Evolutionary conservation across 1,284 basidiomycete genomes (phyloP).

Genomic region (Earliella scabrosa): DNA sequence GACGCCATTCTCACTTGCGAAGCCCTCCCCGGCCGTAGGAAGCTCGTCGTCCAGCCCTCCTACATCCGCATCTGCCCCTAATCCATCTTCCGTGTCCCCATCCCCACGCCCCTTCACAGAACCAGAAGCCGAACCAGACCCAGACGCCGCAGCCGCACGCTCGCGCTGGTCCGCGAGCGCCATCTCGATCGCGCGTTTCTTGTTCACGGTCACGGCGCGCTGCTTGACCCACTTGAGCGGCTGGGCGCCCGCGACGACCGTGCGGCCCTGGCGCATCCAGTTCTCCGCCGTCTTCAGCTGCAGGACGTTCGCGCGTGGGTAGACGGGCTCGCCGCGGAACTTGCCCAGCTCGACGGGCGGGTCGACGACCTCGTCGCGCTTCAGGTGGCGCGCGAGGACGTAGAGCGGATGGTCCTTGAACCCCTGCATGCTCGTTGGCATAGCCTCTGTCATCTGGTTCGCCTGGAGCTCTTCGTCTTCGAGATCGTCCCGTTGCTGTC

Average conservation of each 20-base stretch:
- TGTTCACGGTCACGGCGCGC: conserved; percentile 82
- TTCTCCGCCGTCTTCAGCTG: conserved; percentile 90
- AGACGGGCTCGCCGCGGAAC: conserved; percentile 95
- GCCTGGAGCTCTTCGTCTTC: conserved; percentile 93
- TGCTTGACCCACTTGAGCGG: conserved; percentile 93
- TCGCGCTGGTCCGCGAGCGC: conserved; percentile 46
- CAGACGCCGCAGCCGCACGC: conserved; percentile 9
- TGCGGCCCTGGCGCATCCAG: conserved; percentile 91
- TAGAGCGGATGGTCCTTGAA: conserved; percentile 99
- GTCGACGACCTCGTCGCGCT: conserved; percentile 86
- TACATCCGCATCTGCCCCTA: conserved; percentile 1
- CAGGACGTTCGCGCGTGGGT: conserved; percentile 82
- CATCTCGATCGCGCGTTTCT: conserved; percentile 85
- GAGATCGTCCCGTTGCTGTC: conserved; percentile 86
- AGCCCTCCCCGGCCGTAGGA: conserved; percentile 33
- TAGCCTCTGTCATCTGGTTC: conserved; percentile 85
- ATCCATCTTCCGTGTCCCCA: conserved; percentile 31
- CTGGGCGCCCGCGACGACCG: conserved; percentile 75
- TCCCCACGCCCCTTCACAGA: conserved; percentile 32
- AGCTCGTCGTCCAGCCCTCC: conserved; percentile 5
- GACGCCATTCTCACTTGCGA: conserved; percentile 56
- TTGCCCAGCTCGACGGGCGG: conserved; percentile 88
- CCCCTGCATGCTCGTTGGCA: conserved; percentile 89
- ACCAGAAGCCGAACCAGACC: conserved; percentile 5
- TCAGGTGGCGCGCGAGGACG: conserved; percentile 88